These are phyloP conservation scores for Chimonanthus praecox DNA, from an alignment of 164 flowering plant genomes.

Conservation along the genomic window DNA sequence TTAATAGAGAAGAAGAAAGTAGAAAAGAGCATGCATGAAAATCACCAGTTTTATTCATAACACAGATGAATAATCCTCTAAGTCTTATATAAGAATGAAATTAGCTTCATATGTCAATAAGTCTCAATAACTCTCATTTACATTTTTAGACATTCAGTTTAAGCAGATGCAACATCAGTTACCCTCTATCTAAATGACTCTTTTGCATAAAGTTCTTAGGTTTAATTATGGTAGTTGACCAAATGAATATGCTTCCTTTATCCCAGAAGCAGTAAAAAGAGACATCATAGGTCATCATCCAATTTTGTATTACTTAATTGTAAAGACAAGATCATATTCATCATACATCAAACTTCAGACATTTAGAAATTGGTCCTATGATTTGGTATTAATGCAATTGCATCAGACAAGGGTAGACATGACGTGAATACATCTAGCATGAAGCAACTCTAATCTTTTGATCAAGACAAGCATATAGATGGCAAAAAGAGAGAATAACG, in stretches of 20 bases:
- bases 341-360: background rate
- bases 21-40: slow-evolving; percentile 2
- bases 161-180: background rate
- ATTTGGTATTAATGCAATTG: background rate
- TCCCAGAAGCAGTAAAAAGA: background rate
- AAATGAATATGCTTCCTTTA: background rate
- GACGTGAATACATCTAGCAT: background rate
- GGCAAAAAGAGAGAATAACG: no score
- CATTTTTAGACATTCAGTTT: no score
- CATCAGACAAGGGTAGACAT: background rate
- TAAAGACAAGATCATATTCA: background rate
- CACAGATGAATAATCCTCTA: slow-evolving; percentile 3
- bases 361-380: background rate
- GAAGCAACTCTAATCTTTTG: background rate
- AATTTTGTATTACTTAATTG: background rate
- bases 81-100: background rate
- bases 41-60: slow-evolving; percentile 4
- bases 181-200: background rate
- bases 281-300: background rate
- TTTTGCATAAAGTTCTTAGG: background rate
- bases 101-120: background rate
- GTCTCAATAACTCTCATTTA: background rate
- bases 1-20: slow-evolving; percentile 16
- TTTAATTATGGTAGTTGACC: background rate
- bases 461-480: background rate